Evolutionary conservation across 169 alveolate genomes (phyloP).

Genomic region (Perkinsus olseni): DNA sequence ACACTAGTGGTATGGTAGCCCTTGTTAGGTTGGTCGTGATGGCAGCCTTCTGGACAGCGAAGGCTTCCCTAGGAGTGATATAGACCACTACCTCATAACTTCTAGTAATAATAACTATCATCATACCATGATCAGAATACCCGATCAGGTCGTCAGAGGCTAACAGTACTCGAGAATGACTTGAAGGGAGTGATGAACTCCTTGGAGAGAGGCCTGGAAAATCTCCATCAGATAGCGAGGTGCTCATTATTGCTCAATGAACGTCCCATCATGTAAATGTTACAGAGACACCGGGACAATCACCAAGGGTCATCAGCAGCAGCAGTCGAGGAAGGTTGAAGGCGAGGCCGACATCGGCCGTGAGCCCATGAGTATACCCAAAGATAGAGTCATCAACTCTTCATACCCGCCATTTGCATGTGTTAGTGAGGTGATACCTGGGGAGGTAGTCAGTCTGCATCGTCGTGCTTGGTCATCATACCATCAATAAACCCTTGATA

Average conservation of each 20-base stretch:
- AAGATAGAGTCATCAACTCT: too few relatives aligned
- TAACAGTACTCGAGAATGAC: not conserved
- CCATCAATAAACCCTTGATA: too few relatives aligned
- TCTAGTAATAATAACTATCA: not conserved
- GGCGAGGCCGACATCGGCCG: too few relatives aligned
- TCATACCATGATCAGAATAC: too few relatives aligned
- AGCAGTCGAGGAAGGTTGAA: too few relatives aligned
- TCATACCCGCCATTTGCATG: not conserved
- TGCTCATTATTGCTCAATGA: not conserved
- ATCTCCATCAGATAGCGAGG: not conserved
- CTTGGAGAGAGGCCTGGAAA: not conserved
- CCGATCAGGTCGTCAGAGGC: not conserved
- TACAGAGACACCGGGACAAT: not conserved
- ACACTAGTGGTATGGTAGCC: not conserved
- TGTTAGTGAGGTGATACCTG: not conserved
- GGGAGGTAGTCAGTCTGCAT: too few relatives aligned
- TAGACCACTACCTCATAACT: not conserved
- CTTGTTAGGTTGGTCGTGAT: not conserved
- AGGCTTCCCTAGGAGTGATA: not conserved
- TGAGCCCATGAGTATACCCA: too few relatives aligned
- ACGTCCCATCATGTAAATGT: not conserved
- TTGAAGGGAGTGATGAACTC: not conserved
- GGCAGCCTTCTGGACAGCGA: not conserved
- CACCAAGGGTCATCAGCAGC: not conserved
- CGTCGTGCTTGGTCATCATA: too few relatives aligned